Conservation (phyloP, 1,284 basidiomycete species). For the Cronartium quercuum region DNA sequence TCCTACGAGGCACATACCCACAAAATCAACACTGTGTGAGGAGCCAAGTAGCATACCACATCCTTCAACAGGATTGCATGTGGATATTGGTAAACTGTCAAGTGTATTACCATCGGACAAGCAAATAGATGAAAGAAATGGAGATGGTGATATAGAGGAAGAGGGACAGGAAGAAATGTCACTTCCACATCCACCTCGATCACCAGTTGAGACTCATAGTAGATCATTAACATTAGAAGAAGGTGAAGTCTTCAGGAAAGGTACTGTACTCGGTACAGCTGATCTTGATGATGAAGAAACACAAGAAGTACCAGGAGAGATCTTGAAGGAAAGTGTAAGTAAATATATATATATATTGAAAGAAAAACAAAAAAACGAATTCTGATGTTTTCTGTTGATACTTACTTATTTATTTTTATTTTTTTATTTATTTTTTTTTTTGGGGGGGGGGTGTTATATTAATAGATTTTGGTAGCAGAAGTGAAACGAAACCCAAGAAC, state of each 20-base stretch:
- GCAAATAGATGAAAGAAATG: background rate
- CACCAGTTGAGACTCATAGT: constrained; percentile 44
- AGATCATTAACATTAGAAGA: constrained; percentile 45
- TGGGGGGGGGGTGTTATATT: too few relatives aligned
- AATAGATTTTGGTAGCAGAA: too few relatives aligned
- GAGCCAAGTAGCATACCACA: too few relatives aligned
- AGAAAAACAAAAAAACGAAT: too few relatives aligned
- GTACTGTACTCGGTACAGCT: constrained; percentile 57
- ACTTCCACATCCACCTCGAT: constrained; percentile 13
- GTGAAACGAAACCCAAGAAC: too few relatives aligned
- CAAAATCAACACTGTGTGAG: background rate
- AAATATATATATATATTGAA: too few relatives aligned
- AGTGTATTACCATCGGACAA: background rate
- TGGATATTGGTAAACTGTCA: background rate
- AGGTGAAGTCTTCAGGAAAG: constrained; percentile 82
- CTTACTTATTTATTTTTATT: too few relatives aligned
- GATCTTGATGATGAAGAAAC: constrained; percentile 63
- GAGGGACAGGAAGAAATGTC: background rate
- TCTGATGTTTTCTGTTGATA: too few relatives aligned
- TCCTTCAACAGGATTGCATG: background rate
- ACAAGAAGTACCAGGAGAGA: constrained; percentile 25
- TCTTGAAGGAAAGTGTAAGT: constrained; percentile 54
- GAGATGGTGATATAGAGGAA: background rate
- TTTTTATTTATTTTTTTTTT: too few relatives aligned
- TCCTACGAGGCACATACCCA: background rate